A percentile compares a stretch with the other conserved stretches of the same genome.
Evolutionary conservation across 345 rosid species (phyloP).

Genomic region (Rhodamnia rubescens): DNA sequence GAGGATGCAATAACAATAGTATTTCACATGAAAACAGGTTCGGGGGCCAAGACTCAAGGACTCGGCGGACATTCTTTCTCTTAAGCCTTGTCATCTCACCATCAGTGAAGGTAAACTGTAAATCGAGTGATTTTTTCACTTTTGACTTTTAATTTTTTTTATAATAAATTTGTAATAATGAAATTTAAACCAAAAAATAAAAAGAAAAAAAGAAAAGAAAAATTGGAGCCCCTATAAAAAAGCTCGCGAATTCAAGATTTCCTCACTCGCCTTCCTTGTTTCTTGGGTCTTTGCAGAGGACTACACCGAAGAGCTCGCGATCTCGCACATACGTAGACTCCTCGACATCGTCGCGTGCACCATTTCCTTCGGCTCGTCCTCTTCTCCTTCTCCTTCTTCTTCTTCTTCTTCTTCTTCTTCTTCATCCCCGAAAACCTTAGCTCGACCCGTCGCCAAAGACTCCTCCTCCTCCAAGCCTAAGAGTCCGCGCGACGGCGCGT

Average conservation of each 20-base stretch:
- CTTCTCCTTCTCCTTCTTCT: neutral
- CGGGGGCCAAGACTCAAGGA: slow-evolving; percentile 79
- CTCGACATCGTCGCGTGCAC: slow-evolving; percentile 91
- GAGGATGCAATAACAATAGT: too few relatives aligned
- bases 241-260: neutral
- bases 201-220: neutral
- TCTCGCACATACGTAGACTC: slow-evolving; percentile 72
- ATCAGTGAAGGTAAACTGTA: slow-evolving; percentile 38
- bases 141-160: neutral
- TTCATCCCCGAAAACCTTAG: slow-evolving; percentile 28
- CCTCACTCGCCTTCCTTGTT: neutral
- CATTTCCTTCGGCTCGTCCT: slow-evolving; percentile 46
- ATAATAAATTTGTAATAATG: neutral
- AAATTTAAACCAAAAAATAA: neutral
- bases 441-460: slow-evolving; percentile 19
- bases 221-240: neutral
- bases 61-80: slow-evolving; percentile 62
- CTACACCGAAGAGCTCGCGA: slow-evolving; percentile 58
- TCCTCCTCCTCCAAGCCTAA: slow-evolving; percentile 3
- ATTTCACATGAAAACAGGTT: slow-evolving; percentile 23
- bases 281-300: slow-evolving; percentile 44
- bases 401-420: slow-evolving; percentile 2
- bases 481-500: neutral
- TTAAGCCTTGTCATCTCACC: slow-evolving; percentile 86
- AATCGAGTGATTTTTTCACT: neutral